phyloP scores from a whole-genome alignment of 2,329 filamentous ascomycete species.

The Alternaria arbusti region DNA sequence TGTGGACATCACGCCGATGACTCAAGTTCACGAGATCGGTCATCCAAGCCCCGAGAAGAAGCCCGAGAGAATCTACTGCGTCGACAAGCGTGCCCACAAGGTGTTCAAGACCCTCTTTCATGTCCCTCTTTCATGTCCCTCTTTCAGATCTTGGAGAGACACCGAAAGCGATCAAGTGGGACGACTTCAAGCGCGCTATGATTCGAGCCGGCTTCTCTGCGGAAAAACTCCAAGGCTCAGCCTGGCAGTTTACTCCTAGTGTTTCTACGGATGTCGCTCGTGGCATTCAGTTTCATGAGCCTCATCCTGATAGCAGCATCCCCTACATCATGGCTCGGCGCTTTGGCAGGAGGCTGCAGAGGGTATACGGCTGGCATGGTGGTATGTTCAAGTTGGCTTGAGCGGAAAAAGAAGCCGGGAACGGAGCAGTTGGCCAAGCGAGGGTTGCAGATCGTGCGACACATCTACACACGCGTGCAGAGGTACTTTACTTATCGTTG shows the following conservation, averaged over 20 bases:
- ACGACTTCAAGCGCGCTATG: constrained; percentile 62
- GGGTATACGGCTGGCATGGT: constrained; percentile 1
- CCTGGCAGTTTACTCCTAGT: constrained; percentile 60
- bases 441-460: no score
- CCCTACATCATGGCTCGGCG: constrained; percentile 54
- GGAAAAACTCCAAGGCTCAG: constrained; percentile 66
- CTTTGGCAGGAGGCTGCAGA: constrained; percentile 55
- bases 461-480: no score
- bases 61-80: no score
- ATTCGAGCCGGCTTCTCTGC: constrained; percentile 56
- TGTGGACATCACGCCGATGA: not conserved
- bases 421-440: no score
- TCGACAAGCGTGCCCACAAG: not conserved
- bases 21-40: no score
- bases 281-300: constrained; percentile 67
- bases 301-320: constrained; percentile 62
- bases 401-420: not conserved
- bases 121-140: not conserved
- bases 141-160: constrained; percentile 27
- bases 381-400: not conserved
- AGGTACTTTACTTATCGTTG: no score
- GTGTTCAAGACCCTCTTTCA: not conserved
- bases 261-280: constrained; percentile 49
- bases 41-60: no score
- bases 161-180: constrained; percentile 60